These are phyloP conservation scores for Erysimum pusillum DNA, from an alignment of 441 rosid genomes.

Conservation along the genomic window DNA sequence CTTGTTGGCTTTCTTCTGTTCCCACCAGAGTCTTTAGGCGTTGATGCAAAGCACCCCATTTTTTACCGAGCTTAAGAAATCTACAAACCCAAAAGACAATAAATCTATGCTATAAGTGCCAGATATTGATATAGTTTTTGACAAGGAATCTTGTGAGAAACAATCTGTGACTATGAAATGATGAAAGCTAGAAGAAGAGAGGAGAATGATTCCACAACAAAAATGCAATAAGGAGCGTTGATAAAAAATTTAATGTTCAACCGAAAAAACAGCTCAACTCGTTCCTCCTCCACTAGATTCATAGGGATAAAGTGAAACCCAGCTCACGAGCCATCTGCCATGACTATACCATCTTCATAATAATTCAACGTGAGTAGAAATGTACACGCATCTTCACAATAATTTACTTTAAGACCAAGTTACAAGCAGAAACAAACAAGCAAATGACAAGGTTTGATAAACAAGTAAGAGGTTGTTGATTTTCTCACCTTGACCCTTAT, in stretches of 20 bases:
- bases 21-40: conserved; percentile 76
- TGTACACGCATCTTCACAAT: conserved; percentile 47
- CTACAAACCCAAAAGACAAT: conserved; percentile 49
- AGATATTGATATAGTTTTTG: conserved; percentile 20
- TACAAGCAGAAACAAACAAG: conserved; percentile 43
- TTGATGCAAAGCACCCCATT: conserved; percentile 96
- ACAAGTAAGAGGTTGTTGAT: conserved; percentile 33
- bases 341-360: conserved; percentile 42
- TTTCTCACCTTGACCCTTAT: conserved; percentile 52
- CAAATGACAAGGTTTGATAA: conserved; percentile 29
- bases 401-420: conserved; percentile 32
- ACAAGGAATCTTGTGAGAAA: conserved; percentile 29
- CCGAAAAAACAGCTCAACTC: conserved; percentile 62
- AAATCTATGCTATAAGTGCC: conserved; percentile 22
- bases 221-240: conserved; percentile 45
- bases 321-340: conserved; percentile 68
- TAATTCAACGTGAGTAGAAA: conserved; percentile 53
- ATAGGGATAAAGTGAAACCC: conserved; percentile 44
- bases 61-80: conserved; percentile 45
- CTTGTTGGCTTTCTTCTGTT: conserved; percentile 84
- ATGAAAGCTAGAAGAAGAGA: conserved; percentile 46
- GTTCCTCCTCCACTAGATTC: conserved; percentile 55
- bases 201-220: conserved; percentile 42
- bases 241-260: conserved; percentile 56
- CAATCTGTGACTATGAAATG: conserved; percentile 29